These are phyloP conservation scores for Podospora sp. DNA, from an alignment of 495 filamentous ascomycete genomes.

Conservation along the genomic window DNA sequence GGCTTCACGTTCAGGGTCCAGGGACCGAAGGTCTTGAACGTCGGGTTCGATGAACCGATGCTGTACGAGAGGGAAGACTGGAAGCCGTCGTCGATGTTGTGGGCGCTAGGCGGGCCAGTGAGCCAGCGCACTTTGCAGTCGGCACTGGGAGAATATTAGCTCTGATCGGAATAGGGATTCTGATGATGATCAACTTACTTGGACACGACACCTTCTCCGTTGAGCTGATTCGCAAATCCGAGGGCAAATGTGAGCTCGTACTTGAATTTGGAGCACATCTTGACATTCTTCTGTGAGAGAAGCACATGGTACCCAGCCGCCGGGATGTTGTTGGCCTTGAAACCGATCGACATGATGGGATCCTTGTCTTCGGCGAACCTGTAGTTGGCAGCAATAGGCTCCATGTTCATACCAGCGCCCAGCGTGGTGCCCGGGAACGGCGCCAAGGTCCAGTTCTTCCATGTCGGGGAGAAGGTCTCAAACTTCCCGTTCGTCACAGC, in stretches of 20 bases:
- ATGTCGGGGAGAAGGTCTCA: neutral
- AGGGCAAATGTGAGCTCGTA: conserved; percentile 9
- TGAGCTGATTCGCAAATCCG: neutral
- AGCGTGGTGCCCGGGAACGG: conserved; percentile 6
- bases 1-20: neutral
- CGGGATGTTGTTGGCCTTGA: conserved; percentile 6
- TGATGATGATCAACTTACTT: too few species aligned
- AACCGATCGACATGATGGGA: neutral
- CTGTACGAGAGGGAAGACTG: neutral
- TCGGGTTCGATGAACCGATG: neutral
- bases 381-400: neutral
- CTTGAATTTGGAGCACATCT: conserved; percentile 7
- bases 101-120: neutral
- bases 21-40: conserved; percentile 4
- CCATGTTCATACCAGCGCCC: conserved; percentile 4
- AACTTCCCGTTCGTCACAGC: conserved; percentile 11
- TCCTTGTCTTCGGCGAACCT: neutral
- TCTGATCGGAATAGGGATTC: too few species aligned
- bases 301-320: neutral
- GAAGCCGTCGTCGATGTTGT: neutral
- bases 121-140: conserved; percentile 9
- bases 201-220: neutral
- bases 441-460: conserved; percentile 12
- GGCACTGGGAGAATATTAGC: too few species aligned
- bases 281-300: conserved; percentile 1